Evolutionary conservation across 2,329 filamentous ascomycete genomes (phyloP).

Genomic region (Pseudogymnoascus sp.): DNA sequence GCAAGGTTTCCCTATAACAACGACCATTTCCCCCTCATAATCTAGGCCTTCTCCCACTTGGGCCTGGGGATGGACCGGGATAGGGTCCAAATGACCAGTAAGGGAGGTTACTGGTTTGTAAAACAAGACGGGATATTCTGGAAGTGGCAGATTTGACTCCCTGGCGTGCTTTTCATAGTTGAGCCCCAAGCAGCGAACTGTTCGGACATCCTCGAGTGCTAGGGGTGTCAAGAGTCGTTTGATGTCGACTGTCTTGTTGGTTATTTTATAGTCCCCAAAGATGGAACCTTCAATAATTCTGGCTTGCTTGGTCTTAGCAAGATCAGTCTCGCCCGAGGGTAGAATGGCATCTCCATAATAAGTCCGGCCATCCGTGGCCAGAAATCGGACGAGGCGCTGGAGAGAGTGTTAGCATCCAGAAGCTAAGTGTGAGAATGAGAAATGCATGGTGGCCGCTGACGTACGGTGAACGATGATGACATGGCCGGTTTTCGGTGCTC

Average conservation of each 20-base stretch:
- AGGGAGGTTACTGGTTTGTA: constrained; percentile 63
- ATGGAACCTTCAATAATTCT: constrained; percentile 57
- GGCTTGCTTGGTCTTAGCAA: constrained; percentile 52
- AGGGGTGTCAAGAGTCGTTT: constrained; percentile 54
- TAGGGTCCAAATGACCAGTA: constrained; percentile 53
- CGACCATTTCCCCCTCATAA: constrained; percentile 73
- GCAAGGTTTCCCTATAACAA: constrained; percentile 61
- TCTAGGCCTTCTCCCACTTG: constrained; percentile 61
- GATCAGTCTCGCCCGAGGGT: constrained; percentile 49
- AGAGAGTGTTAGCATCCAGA: constrained; percentile 1
- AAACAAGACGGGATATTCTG: constrained; percentile 65
- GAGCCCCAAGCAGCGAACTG: constrained; percentile 60
- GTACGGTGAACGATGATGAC: constrained; percentile 8
- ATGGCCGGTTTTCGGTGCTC: not conserved
- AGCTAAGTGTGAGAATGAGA: not conserved
- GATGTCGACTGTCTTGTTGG: constrained; percentile 50
- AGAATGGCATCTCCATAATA: constrained; percentile 71
- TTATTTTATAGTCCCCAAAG: constrained; percentile 56
- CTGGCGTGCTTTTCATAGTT: constrained; percentile 67
- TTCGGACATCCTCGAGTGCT: constrained; percentile 52
- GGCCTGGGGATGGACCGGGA: constrained; percentile 57
- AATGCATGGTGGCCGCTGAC: not conserved
- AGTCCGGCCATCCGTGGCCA: constrained; percentile 58
- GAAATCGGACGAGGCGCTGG: constrained; percentile 65
- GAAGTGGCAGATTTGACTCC: constrained; percentile 60